Evolutionary conservation across 2,329 filamentous ascomycete genomes (phyloP), one percentile per base, ranked within the genome.

Genomic region (Purpureocillium takamizusanense): DNA sequence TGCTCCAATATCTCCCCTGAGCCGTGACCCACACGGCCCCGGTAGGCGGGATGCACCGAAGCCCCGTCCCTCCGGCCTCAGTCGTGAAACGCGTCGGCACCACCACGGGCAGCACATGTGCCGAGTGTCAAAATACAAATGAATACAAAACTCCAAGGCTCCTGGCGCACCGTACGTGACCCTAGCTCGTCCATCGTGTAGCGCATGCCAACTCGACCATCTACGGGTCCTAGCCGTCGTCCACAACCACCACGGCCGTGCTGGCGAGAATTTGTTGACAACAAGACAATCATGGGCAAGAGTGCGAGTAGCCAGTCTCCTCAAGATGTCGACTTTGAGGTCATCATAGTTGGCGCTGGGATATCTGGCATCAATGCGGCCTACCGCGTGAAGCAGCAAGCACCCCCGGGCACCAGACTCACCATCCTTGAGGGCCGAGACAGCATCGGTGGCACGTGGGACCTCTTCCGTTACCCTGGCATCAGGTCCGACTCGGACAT

Each of bases 301-400:
- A 15, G 27, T 17, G n/a, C 40, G 35, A 35, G 25, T 12, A 27
- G 3, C 15, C 7, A 11, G 8, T 15, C 17, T 4, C 33, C 21
- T 8, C 33, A 5, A 15, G 23, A 14, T 1, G 16, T 31, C 12
- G 39, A 44, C 17, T 50, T 64, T 45, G 77, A 82, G 50, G 58
- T 78, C 14, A 56, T 86, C 49, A 76, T 89, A 47, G 61, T 89
- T 37, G 84, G 84, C 11, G 82, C 82, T 2, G 84, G 84, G 10
- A 76, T 89, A 38, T 81, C 81, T 6, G 84, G 84, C 38, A 82
- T 89, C 61, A 86, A 87, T 48, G 68, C 78, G 11, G 83, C 75
- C 12, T 87, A 88, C 51, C 76, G 80, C n/a, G 48, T 86, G 2
- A 77, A 86, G 48, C 66, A 66, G 2, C 57, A 70, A 18, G 36